These are phyloP conservation scores for Echinosophora koreensis DNA, from an alignment of 306 rosid genomes.

Conservation along the genomic window DNA sequence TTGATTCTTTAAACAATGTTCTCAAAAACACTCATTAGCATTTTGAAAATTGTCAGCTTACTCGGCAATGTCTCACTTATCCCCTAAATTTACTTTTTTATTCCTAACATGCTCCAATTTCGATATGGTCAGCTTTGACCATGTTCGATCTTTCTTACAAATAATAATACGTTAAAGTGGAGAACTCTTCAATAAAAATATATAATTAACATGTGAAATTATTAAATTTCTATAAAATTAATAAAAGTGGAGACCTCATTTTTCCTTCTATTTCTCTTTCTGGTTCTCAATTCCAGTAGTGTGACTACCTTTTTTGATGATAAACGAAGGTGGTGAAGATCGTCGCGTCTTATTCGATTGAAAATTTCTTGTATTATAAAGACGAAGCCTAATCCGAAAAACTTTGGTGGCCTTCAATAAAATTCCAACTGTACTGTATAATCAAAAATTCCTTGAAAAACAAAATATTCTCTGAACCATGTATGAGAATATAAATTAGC, in stretches of 20 bases:
- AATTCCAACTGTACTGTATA: slow-evolving; percentile 6
- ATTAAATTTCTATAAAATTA: background rate
- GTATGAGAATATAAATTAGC: slow-evolving; percentile 46
- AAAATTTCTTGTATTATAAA: background rate
- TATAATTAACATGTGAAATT: background rate
- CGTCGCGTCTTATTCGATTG: slow-evolving; percentile 19
- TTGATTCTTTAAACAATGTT: no score
- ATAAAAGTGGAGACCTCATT: background rate
- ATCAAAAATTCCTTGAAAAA: slow-evolving; percentile 37
- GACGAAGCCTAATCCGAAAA: slow-evolving; percentile 17
- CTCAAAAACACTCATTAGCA: no score
- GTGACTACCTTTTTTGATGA: slow-evolving; percentile 45
- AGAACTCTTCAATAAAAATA: background rate
- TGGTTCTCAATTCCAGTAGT: slow-evolving; percentile 34
- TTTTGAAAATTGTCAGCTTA: no score
- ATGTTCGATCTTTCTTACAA: background rate
- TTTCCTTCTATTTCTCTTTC: slow-evolving; percentile 30
- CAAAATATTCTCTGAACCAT: slow-evolving; percentile 41
- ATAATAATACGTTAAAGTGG: background rate
- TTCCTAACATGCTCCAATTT: background rate
- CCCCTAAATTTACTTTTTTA: background rate
- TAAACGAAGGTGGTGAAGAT: slow-evolving; percentile 37
- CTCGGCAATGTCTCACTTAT: background rate
- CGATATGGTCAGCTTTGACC: slow-evolving; percentile 35
- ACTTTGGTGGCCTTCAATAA: slow-evolving; percentile 32